Evolutionary conservation across 2,329 filamentous ascomycete species (phyloP), one percentile per base, ranked within the genome.

Genomic region (Microdochium paspali): DNA sequence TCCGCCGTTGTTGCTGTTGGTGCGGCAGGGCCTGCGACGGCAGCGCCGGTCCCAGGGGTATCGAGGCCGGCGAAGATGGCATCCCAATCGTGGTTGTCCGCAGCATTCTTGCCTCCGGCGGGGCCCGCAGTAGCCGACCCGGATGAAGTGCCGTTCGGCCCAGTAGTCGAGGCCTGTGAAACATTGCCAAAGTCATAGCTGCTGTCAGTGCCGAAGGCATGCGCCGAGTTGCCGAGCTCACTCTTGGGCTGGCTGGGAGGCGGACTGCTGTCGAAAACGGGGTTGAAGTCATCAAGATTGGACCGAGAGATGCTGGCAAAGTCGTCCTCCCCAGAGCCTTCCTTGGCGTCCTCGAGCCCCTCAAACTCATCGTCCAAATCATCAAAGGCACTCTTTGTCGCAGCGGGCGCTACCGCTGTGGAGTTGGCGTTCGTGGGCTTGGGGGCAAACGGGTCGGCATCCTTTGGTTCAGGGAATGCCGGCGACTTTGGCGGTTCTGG

Each of bases 51-150:
- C 46, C 62, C 56, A 7, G 76, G 67, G 2, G 76, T 77, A 56
- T 91, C 86, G 7, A 95, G 71, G 24, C 84, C 84, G 2, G 87
- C 85, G 67, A 97, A 97, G 47, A 97, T 88, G 32, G 89, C 86
- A 59, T 97, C 91, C 93, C 93, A 97, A 63, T 97, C 91, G 56
- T 94, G 86, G 28, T 71, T 68, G 13, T 78, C 76, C 0, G 68
- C 56, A 23, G 68, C 56, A 24, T 65, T 61, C 50, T 70, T 65
- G 44, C 66, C 61, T 23, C 64, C 61, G 50, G 70, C 61, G 47
- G 67, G 54, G 23, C 61, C 54, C 35, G 59, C 51, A 46, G 57
- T 54, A 45, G 67, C 67, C 45, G 70, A 67, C 49, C 72, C 53
- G 20, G 63, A 53, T 40, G 59, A 54, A 43, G 60, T 58, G 28